A percentile compares a stretch with the other conserved stretches of the same genome.
Conservation (phyloP, 495 filamentous ascomycete species). For the Aspergillus olivimuriae region DNA sequence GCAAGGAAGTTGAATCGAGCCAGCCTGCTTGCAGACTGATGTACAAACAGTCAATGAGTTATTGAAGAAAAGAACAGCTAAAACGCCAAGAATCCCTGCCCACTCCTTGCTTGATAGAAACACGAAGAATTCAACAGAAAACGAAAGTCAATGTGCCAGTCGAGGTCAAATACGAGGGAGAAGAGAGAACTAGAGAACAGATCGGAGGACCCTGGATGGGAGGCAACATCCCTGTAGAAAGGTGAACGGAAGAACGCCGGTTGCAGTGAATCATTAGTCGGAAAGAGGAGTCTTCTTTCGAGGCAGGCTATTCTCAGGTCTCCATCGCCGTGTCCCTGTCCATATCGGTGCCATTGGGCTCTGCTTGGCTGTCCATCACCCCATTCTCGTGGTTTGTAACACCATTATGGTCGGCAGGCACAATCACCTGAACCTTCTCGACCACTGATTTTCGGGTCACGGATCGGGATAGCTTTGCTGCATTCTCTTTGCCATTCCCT, state of each 20-base stretch:
- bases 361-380: slow-evolving; percentile 5
- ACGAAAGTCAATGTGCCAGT: slow-evolving; percentile 12
- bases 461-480: slow-evolving; percentile 18
- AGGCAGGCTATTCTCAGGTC: slow-evolving; percentile 14
- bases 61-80: slow-evolving; percentile 3
- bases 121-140: slow-evolving; percentile 8
- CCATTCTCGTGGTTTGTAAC: slow-evolving; percentile 7
- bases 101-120: slow-evolving; percentile 33
- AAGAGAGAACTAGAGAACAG: slow-evolving; percentile 5
- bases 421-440: slow-evolving; percentile 33
- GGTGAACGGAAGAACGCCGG: not conserved
- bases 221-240: too few relatives aligned
- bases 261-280: not conserved
- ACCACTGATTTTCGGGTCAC: slow-evolving; percentile 33
- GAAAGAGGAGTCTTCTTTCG: not conserved
- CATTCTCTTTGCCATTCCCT: slow-evolving; percentile 11
- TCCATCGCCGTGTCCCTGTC: slow-evolving; percentile 37
- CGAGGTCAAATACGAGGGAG: slow-evolving; percentile 2
- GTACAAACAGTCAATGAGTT: too few relatives aligned
- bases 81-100: slow-evolving; percentile 25
- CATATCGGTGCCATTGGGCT: slow-evolving; percentile 24
- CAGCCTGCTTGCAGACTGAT: not conserved
- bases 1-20: not conserved
- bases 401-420: slow-evolving; percentile 22
- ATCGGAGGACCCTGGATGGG: not conserved